Base-by-base conservation (phyloP, 495 filamentous ascomycete genomes). In the Talaromyces nanjingensis region DNA sequence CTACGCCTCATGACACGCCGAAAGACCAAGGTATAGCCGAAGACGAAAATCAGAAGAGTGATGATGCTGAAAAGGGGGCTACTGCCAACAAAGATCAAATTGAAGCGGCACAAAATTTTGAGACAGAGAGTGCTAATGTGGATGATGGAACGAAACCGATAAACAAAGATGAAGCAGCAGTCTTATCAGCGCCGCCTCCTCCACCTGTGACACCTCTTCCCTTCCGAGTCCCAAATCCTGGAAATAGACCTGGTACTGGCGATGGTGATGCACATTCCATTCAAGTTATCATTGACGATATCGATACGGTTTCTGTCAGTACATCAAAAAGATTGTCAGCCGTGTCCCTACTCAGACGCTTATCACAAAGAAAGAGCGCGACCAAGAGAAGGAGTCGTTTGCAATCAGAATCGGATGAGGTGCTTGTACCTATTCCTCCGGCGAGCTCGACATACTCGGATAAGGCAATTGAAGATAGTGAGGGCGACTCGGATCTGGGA, bases 211-310 rank as follows among this genome's bases (percentile, higher is more conserved):
- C 84, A 4, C 84, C 88, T 1, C 71, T 89, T 25, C 88, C 88
- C 14, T 86, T 89, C 70, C 84, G 73, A 45, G 71, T 88, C 3
- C 84, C 84, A 5, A 66, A 74, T 11, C 63, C 69, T 3, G 73
- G 73, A 27, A 66, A 37, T 16, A 49, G 29, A 16, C 18, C 12
- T 3, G 56, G 6, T 16, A 68, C 67, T 45, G 73, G 71, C 18
- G 70, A 78, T n/a, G 77, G 79, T 20, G 81, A 80, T 11, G 83
- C 83, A 49, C 69, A 75, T 20, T 85, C 85, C 22, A 90, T 87
- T 8, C 74, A 86, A 22, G 87, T 83, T 53, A 85, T 86, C 6
- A 81, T 84, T 72, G 84, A 83, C 11, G 87, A 86, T 52, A 74
- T 73, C 20, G 65, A 73, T 45, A 68, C 65, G 25, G 57, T 65